Conservation (phyloP, 768 basidiomycete species). For the Mycena capillaripes region DNA sequence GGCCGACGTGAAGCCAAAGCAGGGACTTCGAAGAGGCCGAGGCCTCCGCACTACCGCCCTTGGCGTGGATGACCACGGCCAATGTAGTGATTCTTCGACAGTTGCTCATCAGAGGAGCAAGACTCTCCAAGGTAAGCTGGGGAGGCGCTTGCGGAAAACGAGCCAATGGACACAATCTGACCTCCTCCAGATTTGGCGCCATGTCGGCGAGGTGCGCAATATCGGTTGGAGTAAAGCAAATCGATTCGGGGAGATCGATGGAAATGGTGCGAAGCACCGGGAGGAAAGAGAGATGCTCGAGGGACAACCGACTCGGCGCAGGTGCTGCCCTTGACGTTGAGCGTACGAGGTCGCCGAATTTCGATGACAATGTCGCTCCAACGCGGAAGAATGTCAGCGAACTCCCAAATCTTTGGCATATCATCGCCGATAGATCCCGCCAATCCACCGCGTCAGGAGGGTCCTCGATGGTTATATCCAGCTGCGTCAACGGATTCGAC, state of each 20-base stretch:
- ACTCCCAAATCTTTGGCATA: conserved; percentile 73
- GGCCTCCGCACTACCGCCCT: conserved; percentile 58
- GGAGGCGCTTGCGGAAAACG: conserved; percentile 73
- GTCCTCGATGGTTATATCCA: conserved; percentile 86
- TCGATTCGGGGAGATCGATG: conserved; percentile 84
- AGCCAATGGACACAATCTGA: conserved; percentile 77
- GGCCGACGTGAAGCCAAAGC: conserved; percentile 79
- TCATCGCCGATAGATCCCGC: conserved; percentile 75
- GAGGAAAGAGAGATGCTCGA: conserved; percentile 69
- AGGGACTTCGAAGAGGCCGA: conserved; percentile 74
- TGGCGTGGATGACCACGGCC: conserved; percentile 74
- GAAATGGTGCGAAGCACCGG: conserved; percentile 73
- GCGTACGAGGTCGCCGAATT: conserved; percentile 86
- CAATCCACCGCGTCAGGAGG: conserved; percentile 82
- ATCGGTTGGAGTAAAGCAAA: conserved; percentile 74
- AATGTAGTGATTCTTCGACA: conserved; percentile 78
- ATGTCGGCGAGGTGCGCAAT: conserved; percentile 69
- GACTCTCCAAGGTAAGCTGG: conserved; percentile 72
- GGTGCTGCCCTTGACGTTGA: conserved; percentile 79
- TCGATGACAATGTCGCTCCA: conserved; percentile 76
- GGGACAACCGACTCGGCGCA: conserved; percentile 70
- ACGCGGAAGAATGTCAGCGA: conserved; percentile 74
- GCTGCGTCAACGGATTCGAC: conserved; percentile 71
- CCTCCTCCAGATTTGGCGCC: conserved; percentile 78
- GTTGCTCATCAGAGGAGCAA: conserved; percentile 67